phyloP scores from a whole-genome alignment of 2,329 filamentous ascomycete species.

The Colletotrichum endophyticum region DNA sequence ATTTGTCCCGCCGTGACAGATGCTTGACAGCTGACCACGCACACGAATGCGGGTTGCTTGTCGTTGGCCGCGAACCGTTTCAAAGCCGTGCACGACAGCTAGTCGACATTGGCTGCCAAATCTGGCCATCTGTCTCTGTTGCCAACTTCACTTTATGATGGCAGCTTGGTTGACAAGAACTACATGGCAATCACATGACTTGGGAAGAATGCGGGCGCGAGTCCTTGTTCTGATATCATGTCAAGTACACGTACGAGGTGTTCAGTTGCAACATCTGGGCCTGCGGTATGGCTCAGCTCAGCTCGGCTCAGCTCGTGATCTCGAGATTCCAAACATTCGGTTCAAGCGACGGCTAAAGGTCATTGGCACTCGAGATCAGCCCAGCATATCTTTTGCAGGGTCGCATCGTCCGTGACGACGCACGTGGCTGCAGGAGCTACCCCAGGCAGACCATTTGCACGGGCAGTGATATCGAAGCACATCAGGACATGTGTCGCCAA shows the following conservation, averaged over 20 bases:
- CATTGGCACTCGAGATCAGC: neutral
- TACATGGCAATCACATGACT: neutral
- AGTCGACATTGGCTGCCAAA: neutral
- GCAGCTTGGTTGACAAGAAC: neutral
- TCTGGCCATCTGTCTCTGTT: neutral
- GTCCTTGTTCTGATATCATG: neutral
- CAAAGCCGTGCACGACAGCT: neutral
- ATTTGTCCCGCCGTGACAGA: neutral
- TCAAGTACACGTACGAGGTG: neutral
- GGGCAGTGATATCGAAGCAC: neutral
- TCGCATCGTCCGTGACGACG: slow-evolving; percentile 11
- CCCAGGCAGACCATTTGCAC: neutral
- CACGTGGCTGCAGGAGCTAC: slow-evolving; percentile 6
- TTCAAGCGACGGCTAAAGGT: neutral
- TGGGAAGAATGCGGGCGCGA: neutral
- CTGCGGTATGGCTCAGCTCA: neutral
- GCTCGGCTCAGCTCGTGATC: neutral
- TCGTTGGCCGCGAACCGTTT: neutral
- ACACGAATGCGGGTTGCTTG: neutral
- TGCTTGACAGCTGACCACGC: neutral
- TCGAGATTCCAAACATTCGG: neutral
- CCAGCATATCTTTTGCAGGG: neutral
- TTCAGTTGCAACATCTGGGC: neutral
- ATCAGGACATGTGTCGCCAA: neutral
- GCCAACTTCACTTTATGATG: neutral